Evolutionary conservation across 257 asterid species (phyloP).

Genomic region (Solanum pennellii): DNA sequence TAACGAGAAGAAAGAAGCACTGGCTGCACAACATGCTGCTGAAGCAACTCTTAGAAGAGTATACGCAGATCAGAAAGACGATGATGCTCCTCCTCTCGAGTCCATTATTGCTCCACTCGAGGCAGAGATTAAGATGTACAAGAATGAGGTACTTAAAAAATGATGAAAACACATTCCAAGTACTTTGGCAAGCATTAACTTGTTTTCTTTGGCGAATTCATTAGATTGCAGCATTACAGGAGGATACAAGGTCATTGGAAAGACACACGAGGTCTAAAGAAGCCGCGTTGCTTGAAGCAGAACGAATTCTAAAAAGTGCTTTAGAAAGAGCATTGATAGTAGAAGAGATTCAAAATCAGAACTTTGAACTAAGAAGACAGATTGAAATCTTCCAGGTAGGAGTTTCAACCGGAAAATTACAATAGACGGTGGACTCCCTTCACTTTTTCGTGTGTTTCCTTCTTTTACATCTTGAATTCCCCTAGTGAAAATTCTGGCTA

Average conservation of each 20-base stretch:
- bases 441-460: not conserved
- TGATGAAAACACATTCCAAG: not conserved
- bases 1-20: conserved; percentile 60
- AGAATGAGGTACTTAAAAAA: conserved; percentile 50
- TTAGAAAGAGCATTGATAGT: conserved; percentile 73
- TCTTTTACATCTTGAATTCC: not conserved
- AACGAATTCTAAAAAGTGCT: conserved; percentile 58
- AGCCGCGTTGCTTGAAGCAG: conserved; percentile 82
- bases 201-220: not conserved
- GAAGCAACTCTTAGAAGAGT: conserved; percentile 91
- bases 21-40: conserved; percentile 83
- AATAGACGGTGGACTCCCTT: not conserved
- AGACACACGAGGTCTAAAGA: conserved; percentile 72
- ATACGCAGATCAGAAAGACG: conserved; percentile 61
- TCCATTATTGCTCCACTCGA: conserved; percentile 77
- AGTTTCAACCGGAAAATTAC: not conserved
- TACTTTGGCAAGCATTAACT: not conserved
- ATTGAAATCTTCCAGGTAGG: conserved; percentile 74
- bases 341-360: conserved; percentile 77
- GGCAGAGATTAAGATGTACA: conserved; percentile 71
- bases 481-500: not conserved
- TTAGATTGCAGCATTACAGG: conserved; percentile 61
- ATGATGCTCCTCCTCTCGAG: conserved; percentile 53
- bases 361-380: conserved; percentile 67
- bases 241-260: conserved; percentile 66